phyloP scores from a whole-genome alignment of 768 basidiomycete species.

The Rubroboletus pulcherrimus region DNA sequence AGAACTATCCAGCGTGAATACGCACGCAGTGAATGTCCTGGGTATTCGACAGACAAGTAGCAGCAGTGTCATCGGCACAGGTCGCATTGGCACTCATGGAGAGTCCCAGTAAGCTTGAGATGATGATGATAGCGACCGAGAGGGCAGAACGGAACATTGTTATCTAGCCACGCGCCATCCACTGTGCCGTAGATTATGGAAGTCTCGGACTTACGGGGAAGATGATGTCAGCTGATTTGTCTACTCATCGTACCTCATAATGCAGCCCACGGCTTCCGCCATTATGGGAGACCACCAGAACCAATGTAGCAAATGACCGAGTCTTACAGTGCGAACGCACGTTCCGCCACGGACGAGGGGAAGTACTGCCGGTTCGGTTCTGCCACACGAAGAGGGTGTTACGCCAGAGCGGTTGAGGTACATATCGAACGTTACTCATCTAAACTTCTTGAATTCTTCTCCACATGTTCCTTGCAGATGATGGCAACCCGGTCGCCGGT shows the following conservation, averaged over 20 bases:
- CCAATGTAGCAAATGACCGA: background rate
- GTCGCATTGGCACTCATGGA: background rate
- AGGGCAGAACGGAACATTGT: background rate
- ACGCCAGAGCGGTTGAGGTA: background rate
- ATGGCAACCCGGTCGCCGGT: background rate
- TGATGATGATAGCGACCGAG: background rate
- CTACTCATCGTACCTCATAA: background rate
- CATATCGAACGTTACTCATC: background rate
- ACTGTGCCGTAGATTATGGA: background rate
- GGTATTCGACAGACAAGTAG: background rate
- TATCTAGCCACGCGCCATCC: background rate
- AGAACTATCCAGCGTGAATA: background rate
- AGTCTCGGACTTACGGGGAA: background rate
- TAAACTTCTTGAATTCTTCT: background rate
- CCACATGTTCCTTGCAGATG: background rate
- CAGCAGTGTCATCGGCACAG: background rate
- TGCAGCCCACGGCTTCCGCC: background rate
- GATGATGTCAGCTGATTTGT: background rate
- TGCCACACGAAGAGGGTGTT: background rate
- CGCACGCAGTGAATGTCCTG: background rate
- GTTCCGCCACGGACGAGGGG: background rate
- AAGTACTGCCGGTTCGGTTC: background rate
- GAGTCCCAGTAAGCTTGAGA: background rate
- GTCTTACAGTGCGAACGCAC: background rate
- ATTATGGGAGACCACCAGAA: background rate